Evolutionary conservation across 371 early-diverging fungal genomes (phyloP), one percentile per base, ranked within the genome.

Genomic region (Apophysomyces elegans): DNA sequence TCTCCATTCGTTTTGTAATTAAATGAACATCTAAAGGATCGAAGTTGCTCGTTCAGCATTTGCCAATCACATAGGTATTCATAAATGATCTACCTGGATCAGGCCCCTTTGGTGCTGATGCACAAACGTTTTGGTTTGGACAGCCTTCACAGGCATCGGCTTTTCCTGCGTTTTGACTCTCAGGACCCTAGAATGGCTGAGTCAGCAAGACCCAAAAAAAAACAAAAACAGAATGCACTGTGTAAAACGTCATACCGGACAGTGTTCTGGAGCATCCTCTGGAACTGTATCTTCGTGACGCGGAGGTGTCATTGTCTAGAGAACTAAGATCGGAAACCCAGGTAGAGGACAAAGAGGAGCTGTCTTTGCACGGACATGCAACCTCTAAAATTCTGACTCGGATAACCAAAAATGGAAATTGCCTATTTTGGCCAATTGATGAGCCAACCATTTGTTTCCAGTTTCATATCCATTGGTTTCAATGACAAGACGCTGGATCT

Each of bases 141-240:
- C 99, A 99, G 7, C 99, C 99, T 43, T 85, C 95, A 78, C 99
- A 99, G 5, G 96, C 94, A 37, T 87, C 88, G 18, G 91, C 91
- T 72, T 93, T 93, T 32, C 99, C 99, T 11, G 99, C 99, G 60
- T 85, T 66, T 67, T 93, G 92, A 69, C 93, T 94, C 59, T 91
- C 92, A 4, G 95, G 87, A 1, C 97, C 96, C 88, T 89, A 70
- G 37, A 64, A 57, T 18, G 7, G 35, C 41, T 54, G 35, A 21
- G 38, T 45, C 3, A 21, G 5, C 57, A 62, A 57, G 59, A 37
- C 35, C 41, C 2, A 41, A 41, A 32, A 47, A n/a, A 70, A 7
- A 41, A 59, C 44, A 62, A 5, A 26, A 26, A 26, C 32, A 2
- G 32, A 26, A 26, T 26, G 2, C 32, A 26, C 26, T 26, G 37